Evolutionary conservation across 768 basidiomycete genomes (phyloP), one percentile per base, ranked within the genome.

Genomic region (Solioccasus polychromus): DNA sequence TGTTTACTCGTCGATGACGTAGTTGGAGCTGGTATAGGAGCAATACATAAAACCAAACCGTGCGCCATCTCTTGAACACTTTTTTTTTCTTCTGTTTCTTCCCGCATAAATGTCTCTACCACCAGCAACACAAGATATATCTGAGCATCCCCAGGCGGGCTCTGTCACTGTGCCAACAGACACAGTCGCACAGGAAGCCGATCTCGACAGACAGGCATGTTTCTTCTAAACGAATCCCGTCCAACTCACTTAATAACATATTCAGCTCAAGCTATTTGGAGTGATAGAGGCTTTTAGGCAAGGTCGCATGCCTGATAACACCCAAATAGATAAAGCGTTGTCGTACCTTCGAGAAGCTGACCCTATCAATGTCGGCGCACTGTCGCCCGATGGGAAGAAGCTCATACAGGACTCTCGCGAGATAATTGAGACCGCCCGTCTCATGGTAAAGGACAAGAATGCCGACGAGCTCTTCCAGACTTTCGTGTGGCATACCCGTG

Each of bases 401-500:
- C 80, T 97, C 53, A 71, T 93, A 32, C 71, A 79, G 42, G 92
- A 96, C 60, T 64, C 76, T n/a, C 77, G 80, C 35, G 82, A 90
- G 38, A 88, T 96, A 60, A 74, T 95, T 57, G 77, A 80, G 53
- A 92, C 90, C 5, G 72, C 78, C 1, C 76, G 83, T 11, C 55
- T 77, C 31, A 82, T 92, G 46, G 81, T 94, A n/a, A 58, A 71
- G 39, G 76, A 86, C 56, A 96, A 95, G 79, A 96, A 96, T 54
- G 69, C 73, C 19, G 93, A 95, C 55, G 92, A 97, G 69, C 76
- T 97, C 31, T 75, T 96, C 64, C 95, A 97, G 67, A 85, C 88
- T 57, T 94, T 95, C 54, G 67, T 94, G 31, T 93, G 86, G 86
- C 78, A 83, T 49, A 90, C 88, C 2, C 71, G 77, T 26, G 77